These are phyloP conservation scores for Ogataea saltuana DNA, from an alignment of 805 yeast species.

Conservation along the genomic window DNA sequence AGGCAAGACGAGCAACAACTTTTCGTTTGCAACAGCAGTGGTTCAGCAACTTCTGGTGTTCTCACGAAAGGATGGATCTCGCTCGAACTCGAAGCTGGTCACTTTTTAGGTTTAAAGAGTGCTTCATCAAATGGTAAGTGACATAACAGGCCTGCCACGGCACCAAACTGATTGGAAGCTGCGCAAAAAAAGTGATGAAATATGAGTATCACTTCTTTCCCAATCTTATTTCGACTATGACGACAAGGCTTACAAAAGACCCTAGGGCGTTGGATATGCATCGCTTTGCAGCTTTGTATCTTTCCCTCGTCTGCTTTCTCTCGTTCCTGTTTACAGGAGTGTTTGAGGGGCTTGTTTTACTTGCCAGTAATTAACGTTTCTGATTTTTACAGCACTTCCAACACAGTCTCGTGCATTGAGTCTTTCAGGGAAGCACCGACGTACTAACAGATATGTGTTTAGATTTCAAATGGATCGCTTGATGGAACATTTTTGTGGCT, in stretches of 20 bases:
- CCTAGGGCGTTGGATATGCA: constrained; percentile 31
- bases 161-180: constrained; percentile 6
- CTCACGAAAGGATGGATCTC: not conserved
- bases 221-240: constrained; percentile 91
- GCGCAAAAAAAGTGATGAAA: constrained; percentile 31
- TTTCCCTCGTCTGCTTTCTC: constrained; percentile 34
- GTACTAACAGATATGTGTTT: constrained; percentile 3
- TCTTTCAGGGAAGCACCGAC: no score
- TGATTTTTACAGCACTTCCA: constrained; percentile 40
- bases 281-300: constrained; percentile 32
- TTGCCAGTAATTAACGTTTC: constrained; percentile 80
- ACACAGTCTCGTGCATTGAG: no score
- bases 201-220: constrained; percentile 75
- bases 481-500: constrained; percentile 7
- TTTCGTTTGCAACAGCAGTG: no score
- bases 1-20: no score
- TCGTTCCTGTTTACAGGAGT: constrained; percentile 32
- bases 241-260: constrained; percentile 73
- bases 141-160: constrained; percentile 6
- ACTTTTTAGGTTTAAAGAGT: constrained; percentile 9
- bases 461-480: not conserved
- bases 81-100: not conserved
- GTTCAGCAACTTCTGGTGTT: no score
- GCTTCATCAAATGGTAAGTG: constrained; percentile 19
- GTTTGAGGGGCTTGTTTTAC: constrained; percentile 62